Evolutionary conservation across 1,284 basidiomycete species (phyloP).

Genomic region (Trichosporon sp.): DNA sequence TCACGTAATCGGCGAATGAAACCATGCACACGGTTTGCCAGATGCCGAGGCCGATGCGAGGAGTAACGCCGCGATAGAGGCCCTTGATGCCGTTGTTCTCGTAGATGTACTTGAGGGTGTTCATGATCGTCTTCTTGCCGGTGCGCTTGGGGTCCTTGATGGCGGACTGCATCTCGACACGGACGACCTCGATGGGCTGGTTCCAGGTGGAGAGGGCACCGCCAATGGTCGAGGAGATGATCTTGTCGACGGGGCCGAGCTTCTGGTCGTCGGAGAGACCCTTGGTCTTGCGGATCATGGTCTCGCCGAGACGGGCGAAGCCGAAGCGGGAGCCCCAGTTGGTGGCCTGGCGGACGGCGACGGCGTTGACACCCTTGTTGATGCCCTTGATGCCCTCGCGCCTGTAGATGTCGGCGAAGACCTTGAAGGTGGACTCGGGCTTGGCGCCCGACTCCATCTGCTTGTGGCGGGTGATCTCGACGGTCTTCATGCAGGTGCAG

Average conservation of each 20-base stretch:
- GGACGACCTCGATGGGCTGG: constrained; percentile 82
- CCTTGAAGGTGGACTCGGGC: constrained; percentile 88
- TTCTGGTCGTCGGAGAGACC: constrained; percentile 62
- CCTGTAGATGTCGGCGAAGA: constrained; percentile 91
- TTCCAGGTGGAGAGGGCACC: constrained; percentile 99
- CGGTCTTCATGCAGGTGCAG: constrained; percentile 98
- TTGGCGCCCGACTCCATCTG: constrained; percentile 82
- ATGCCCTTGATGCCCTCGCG: constrained; percentile 91
- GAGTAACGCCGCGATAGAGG: constrained; percentile 94
- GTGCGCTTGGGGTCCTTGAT: constrained; percentile 81
- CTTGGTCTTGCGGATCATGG: constrained; percentile 66
- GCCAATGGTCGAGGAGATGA: constrained; percentile 79
- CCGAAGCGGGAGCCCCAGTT: constrained; percentile 99
- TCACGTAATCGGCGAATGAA: constrained; percentile 88
- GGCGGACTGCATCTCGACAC: constrained; percentile 91
- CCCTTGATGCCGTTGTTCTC: constrained; percentile 94
- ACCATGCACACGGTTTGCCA: constrained; percentile 81
- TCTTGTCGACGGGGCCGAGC: constrained; percentile 76
- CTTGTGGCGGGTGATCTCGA: constrained; percentile 97
- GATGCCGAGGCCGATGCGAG: constrained; percentile 79
- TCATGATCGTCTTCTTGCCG: constrained; percentile 80
- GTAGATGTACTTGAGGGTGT: constrained; percentile 89
- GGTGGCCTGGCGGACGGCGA: constrained; percentile 93
- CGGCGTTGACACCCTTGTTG: constrained; percentile 99
- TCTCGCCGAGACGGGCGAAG: constrained; percentile 89